Evolutionary conservation across 805 yeast species (phyloP).

Genomic region (Sugiyamaella valdiviana): DNA sequence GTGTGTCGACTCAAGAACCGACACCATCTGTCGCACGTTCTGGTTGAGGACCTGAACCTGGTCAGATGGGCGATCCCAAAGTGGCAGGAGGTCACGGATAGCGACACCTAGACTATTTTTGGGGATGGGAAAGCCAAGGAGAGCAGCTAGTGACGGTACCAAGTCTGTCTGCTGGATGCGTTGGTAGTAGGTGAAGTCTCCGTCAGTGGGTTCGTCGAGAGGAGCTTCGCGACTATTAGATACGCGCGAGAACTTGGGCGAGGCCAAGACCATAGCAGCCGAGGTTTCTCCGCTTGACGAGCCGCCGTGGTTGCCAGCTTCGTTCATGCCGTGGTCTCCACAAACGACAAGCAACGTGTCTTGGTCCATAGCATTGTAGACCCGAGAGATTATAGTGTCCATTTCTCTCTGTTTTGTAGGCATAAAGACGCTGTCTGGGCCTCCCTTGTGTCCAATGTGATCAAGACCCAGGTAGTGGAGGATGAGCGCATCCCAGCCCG

Average conservation of each 20-base stretch:
- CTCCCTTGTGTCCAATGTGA: constrained; percentile 97
- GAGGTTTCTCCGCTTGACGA: constrained; percentile 89
- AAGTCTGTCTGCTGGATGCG: constrained; percentile 61
- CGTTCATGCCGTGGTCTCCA: constrained; percentile 98
- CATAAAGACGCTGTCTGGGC: constrained; percentile 79
- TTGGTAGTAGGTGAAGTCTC: constrained; percentile 44
- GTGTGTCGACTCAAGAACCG: constrained; percentile 22
- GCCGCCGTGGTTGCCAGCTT: constrained; percentile 94
- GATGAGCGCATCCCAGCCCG: constrained; percentile 75
- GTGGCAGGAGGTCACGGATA: constrained; percentile 48
- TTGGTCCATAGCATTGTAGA: constrained; percentile 42
- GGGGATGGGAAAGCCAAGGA: constrained; percentile 63
- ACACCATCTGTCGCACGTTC: constrained; percentile 30
- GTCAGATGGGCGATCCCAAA: constrained; percentile 40
- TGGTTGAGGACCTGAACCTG: constrained; percentile 49
- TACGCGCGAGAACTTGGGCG: constrained; percentile 46
- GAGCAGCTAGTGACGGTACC: constrained; percentile 60
- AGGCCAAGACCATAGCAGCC: constrained; percentile 67
- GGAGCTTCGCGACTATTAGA: background rate
- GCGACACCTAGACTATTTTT: constrained; percentile 69
- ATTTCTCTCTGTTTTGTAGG: constrained; percentile 74
- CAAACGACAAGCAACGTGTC: constrained; percentile 63
- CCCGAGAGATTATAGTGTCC: constrained; percentile 57
- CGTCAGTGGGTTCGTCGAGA: background rate
- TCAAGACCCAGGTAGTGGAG: constrained; percentile 91